phyloP scores from a whole-genome alignment of 2,329 filamentous ascomycete genomes.

The Tolypocladium ovalisporum region DNA sequence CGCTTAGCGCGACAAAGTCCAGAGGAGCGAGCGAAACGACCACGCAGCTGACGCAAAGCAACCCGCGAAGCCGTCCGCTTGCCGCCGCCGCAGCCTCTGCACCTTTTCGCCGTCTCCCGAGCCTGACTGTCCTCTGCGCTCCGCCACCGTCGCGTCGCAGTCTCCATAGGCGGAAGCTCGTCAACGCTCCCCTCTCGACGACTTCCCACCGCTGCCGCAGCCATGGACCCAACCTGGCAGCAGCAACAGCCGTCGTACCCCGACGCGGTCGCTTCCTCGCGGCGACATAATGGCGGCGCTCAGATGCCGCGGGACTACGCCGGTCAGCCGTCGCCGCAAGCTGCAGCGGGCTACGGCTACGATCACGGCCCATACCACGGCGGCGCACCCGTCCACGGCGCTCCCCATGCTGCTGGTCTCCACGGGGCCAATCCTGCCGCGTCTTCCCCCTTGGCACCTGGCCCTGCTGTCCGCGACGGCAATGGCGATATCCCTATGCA shows the following conservation, averaged over 20 bases:
- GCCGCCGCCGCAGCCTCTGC: neutral
- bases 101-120: neutral
- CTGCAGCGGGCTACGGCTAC: conserved; percentile 31
- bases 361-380: conserved; percentile 59
- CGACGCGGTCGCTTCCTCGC: conserved; percentile 51
- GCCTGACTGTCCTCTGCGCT: neutral
- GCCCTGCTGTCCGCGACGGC: conserved; percentile 53
- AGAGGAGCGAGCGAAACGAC: neutral
- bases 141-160: neutral
- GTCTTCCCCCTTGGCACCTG: conserved; percentile 39
- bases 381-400: conserved; percentile 19
- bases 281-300: conserved; percentile 48
- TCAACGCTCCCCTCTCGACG: neutral
- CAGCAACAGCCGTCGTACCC: conserved; percentile 48
- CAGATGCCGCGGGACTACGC: conserved; percentile 39
- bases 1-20: neutral
- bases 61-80: neutral
- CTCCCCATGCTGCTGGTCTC: conserved; percentile 20
- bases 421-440: conserved; percentile 39
- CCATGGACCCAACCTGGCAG: conserved; percentile 52
- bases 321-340: conserved; percentile 19
- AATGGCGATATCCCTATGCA: conserved; percentile 79
- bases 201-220: conserved; percentile 12
- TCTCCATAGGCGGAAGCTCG: neutral
- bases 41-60: neutral